phyloP scores from a whole-genome alignment of 2,329 filamentous ascomycete genomes.

The Aspergillus calidoustus region DNA sequence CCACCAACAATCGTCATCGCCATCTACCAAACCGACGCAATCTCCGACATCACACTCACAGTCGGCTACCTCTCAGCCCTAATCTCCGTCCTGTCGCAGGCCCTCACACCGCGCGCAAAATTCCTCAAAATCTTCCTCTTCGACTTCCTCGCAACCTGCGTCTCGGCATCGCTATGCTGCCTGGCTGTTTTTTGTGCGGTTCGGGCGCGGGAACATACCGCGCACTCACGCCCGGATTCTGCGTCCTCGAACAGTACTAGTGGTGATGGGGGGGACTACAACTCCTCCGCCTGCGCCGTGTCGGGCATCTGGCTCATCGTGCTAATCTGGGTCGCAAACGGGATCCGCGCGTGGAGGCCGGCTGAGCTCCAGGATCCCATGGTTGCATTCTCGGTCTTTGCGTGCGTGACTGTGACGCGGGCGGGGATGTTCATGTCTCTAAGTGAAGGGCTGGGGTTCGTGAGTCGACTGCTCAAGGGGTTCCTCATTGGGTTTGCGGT shows the following conservation, averaged over 20 bases:
- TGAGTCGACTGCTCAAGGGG: slow-evolving; percentile 59
- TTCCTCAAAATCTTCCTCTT: slow-evolving; percentile 71
- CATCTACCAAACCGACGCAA: slow-evolving; percentile 60
- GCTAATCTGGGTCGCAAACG: slow-evolving; percentile 68
- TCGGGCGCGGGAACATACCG: slow-evolving; percentile 65
- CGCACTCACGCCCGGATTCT: slow-evolving; percentile 27
- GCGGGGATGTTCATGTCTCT: slow-evolving; percentile 55
- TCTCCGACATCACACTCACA: slow-evolving; percentile 48
- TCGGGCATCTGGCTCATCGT: slow-evolving; percentile 71
- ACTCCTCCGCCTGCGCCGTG: slow-evolving; percentile 70
- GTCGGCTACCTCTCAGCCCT: slow-evolving; percentile 67
- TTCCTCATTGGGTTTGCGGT: slow-evolving; percentile 71
- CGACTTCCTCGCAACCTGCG: slow-evolving; percentile 59
- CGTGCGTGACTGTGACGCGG: slow-evolving; percentile 63
- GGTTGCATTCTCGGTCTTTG: slow-evolving; percentile 70
- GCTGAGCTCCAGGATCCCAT: slow-evolving; percentile 66
- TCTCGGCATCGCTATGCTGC: slow-evolving; percentile 64
- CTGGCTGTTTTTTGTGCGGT: slow-evolving; percentile 69
- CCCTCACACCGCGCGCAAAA: slow-evolving; percentile 71
- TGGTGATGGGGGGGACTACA: slow-evolving; percentile 53
- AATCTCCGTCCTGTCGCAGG: slow-evolving; percentile 65
- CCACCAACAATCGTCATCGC: slow-evolving; percentile 61
- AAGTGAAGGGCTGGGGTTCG: slow-evolving; percentile 31
- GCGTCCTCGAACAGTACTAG: slow-evolving; percentile 32
- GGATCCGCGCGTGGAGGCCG: slow-evolving; percentile 66